These are phyloP conservation scores for Lindgomyces ingoldianus DNA, from an alignment of 495 filamentous ascomycete genomes.

Conservation along the genomic window DNA sequence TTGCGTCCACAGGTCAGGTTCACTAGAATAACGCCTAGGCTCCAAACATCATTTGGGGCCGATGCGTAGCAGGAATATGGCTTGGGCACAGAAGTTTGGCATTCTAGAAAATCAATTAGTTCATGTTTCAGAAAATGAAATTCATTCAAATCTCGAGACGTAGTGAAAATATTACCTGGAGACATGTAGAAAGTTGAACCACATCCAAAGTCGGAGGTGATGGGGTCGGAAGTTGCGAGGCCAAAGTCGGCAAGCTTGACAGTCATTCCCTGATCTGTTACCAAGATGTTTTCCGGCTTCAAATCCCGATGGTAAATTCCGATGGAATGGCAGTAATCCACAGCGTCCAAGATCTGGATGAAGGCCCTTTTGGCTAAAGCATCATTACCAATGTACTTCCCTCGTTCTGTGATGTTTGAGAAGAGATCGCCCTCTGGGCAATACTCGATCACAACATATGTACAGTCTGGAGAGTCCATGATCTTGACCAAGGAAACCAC, in stretches of 20 bases:
- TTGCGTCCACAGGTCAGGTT: conserved; percentile 98
- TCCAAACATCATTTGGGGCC: conserved; percentile 96
- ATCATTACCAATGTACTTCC: conserved; percentile 92
- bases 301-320: conserved; percentile 98
- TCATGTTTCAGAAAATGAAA: conserved; percentile 39
- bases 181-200: conserved; percentile 99
- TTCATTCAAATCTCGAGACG: conserved; percentile 19
- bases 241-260: conserved; percentile 98
- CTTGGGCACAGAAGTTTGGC: conserved; percentile 80
- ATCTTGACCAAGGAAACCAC: conserved; percentile 94
- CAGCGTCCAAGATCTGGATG: conserved; percentile 96
- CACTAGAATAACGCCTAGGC: conserved; percentile 92
- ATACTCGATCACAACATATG: conserved; percentile 95
- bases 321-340: conserved; percentile 87
- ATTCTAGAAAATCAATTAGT: conserved; percentile 63
- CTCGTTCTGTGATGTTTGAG: conserved; percentile 91
- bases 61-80: conserved; percentile 82
- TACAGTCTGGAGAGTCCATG: conserved; percentile 88
- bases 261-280: conserved; percentile 80
- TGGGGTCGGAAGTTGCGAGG: conserved; percentile 78
- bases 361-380: conserved; percentile 81
- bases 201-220: conserved; percentile 94
- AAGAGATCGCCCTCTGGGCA: conserved; percentile 98
- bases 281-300: conserved; percentile 97
- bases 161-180: conserved; percentile 69